Percentiles rank a stretch among this genome's conserved stretches.
Evolutionary conservation across 2,329 filamentous ascomycete species (phyloP).

Genomic region (Pestalotiopsis sp.): DNA sequence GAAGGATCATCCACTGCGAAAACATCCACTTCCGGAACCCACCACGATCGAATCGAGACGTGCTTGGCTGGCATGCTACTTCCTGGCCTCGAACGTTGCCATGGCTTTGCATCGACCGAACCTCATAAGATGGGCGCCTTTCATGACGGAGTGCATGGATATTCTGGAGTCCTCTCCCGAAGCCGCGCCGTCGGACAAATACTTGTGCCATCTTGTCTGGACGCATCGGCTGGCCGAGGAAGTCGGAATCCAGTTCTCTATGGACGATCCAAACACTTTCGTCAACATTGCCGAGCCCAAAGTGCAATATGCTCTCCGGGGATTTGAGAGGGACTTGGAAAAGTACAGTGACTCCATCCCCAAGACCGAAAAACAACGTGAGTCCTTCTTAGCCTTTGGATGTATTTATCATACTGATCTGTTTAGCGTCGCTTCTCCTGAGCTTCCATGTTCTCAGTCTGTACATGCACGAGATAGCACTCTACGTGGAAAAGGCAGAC

Average conservation of each 20-base stretch:
- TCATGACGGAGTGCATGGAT: slow-evolving; percentile 63
- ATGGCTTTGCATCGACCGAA: slow-evolving; percentile 65
- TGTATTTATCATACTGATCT: not conserved
- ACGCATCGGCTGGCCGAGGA: slow-evolving; percentile 69
- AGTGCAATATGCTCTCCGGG: slow-evolving; percentile 65
- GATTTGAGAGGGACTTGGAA: slow-evolving; percentile 66
- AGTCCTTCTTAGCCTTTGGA: slow-evolving; percentile 31
- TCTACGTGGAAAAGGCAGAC: slow-evolving; percentile 65
- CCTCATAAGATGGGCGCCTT: slow-evolving; percentile 61
- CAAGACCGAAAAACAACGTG: slow-evolving; percentile 57
- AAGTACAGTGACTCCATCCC: slow-evolving; percentile 61
- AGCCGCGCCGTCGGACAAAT: slow-evolving; percentile 58
- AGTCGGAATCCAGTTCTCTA: slow-evolving; percentile 65
- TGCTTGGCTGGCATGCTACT: slow-evolving; percentile 63
- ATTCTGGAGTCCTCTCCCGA: slow-evolving; percentile 56
- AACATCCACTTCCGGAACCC: slow-evolving; percentile 50
- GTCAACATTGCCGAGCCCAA: slow-evolving; percentile 63
- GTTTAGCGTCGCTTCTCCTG: slow-evolving; percentile 62
- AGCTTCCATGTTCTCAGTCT: slow-evolving; percentile 68
- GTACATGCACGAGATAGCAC: slow-evolving; percentile 76
- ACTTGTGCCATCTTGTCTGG: slow-evolving; percentile 62
- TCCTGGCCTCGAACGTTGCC: slow-evolving; percentile 60
- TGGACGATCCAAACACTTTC: slow-evolving; percentile 63
- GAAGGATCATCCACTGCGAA: slow-evolving; percentile 46
- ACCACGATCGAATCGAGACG: slow-evolving; percentile 58